phyloP scores from a whole-genome alignment of 2,329 filamentous ascomycete genomes.

The Thermochaetoides dissita region DNA sequence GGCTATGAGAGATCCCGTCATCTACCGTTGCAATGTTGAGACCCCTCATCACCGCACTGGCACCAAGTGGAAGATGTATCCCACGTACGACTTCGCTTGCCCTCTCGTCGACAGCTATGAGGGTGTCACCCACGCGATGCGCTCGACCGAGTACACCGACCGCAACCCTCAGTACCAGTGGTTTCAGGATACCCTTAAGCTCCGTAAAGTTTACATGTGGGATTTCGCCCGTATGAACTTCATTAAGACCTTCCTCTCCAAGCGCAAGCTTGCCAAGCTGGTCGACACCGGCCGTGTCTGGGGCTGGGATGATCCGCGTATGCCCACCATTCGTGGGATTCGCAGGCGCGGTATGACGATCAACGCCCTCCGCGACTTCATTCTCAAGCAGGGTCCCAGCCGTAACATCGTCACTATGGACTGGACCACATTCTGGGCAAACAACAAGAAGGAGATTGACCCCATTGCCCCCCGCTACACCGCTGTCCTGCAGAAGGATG shows the following conservation, averaged over 20 bases:
- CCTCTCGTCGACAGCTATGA: constrained; percentile 69
- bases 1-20: constrained; percentile 89
- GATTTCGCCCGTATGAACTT: constrained; percentile 77
- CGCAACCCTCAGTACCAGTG: constrained; percentile 78
- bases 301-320: constrained; percentile 78
- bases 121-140: constrained; percentile 69
- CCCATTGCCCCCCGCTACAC: constrained; percentile 62
- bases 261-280: constrained; percentile 74
- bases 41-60: constrained; percentile 64
- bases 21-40: constrained; percentile 77
- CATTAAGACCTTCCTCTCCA: constrained; percentile 67
- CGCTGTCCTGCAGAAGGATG: constrained; percentile 54
- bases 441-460: constrained; percentile 74
- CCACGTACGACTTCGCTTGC: constrained; percentile 77
- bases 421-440: constrained; percentile 60
- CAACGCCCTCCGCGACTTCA: constrained; percentile 66
- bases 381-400: constrained; percentile 69
- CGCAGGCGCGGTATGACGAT: constrained; percentile 67
- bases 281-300: constrained; percentile 63
- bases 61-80: constrained; percentile 70
- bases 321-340: constrained; percentile 73
- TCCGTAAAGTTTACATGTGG: constrained; percentile 71
- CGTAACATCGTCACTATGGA: constrained; percentile 76
- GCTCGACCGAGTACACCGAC: constrained; percentile 78
- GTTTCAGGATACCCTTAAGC: constrained; percentile 61